Evolutionary conservation across 441 rosid species (phyloP).

Genomic region (Manihot esculenta): DNA sequence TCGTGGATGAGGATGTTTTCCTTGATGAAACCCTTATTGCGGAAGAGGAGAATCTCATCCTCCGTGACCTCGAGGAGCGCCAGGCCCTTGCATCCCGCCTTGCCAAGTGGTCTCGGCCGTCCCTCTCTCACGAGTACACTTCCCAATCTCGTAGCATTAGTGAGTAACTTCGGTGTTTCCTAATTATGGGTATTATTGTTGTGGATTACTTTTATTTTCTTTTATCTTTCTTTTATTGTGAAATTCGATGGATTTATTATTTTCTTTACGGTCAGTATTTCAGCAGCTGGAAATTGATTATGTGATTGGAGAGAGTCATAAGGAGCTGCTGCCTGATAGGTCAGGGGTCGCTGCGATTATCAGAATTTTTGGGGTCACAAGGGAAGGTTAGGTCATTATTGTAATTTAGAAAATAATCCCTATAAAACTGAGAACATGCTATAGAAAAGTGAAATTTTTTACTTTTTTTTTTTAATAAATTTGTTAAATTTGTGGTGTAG

Average conservation of each 20-base stretch:
- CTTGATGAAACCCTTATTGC: conserved; percentile 69
- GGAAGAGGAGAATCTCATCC: conserved; percentile 69
- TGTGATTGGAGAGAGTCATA: conserved; percentile 59
- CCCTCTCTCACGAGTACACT: conserved; percentile 49
- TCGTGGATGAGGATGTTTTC: conserved; percentile 80
- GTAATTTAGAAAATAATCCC: background rate
- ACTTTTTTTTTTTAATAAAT: background rate
- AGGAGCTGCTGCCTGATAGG: conserved; percentile 55
- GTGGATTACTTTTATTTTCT: background rate
- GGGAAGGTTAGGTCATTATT: conserved; percentile 57
- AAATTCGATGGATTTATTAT: background rate
- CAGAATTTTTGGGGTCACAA: conserved; percentile 87
- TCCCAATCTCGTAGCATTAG: conserved; percentile 61
- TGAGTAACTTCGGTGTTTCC: conserved; percentile 34
- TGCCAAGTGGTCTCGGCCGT: conserved; percentile 76
- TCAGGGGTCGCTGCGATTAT: conserved; percentile 82
- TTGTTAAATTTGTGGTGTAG: background rate
- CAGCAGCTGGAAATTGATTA: conserved; percentile 98
- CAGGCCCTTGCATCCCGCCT: conserved; percentile 62
- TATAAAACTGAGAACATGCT: too few species aligned
- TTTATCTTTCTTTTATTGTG: background rate
- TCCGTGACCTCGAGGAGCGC: conserved; percentile 69
- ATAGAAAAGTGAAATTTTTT: background rate
- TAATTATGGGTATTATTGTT: background rate
- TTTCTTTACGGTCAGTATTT: conserved; percentile 43